Evolutionary conservation across 1,284 basidiomycete species (phyloP).

Genomic region (Sphagnurus paluster): DNA sequence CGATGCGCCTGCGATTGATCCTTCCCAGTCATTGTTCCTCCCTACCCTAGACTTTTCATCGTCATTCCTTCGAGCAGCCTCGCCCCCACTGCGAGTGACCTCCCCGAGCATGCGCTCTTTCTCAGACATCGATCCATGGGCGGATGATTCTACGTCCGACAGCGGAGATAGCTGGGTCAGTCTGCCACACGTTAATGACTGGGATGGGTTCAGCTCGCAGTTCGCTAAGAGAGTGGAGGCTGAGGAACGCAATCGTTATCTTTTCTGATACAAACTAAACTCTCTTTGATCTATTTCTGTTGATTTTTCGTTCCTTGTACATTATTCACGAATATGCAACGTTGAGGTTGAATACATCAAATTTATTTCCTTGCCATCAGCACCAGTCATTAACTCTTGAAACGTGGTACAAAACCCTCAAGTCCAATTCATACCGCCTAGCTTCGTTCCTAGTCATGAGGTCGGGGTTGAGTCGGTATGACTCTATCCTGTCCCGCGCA

Average conservation of each 20-base stretch:
- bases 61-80: slow-evolving; percentile 23
- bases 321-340: neutral
- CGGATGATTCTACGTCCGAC: slow-evolving; percentile 21
- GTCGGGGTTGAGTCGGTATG: slow-evolving; percentile 2
- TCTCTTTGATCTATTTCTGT: neutral
- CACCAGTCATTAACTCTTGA: neutral
- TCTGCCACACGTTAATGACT: slow-evolving; percentile 21
- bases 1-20: slow-evolving; percentile 36
- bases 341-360: neutral
- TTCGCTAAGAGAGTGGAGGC: slow-evolving; percentile 16
- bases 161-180: slow-evolving; percentile 19
- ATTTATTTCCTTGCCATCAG: slow-evolving; percentile 6
- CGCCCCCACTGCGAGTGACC: slow-evolving; percentile 17
- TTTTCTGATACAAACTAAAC: slow-evolving; percentile 1
- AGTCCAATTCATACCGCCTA: neutral
- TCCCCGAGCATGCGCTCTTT: slow-evolving; percentile 12
- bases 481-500: neutral
- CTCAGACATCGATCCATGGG: slow-evolving; percentile 29
- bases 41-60: slow-evolving; percentile 71
- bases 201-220: slow-evolving; percentile 26
- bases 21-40: slow-evolving; percentile 58
- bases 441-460: neutral
- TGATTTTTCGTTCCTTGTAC: neutral
- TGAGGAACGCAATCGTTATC: neutral
- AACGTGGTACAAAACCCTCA: slow-evolving; percentile 1